Evolutionary conservation across 2,329 filamentous ascomycete species (phyloP).

Genomic region (Stemphylium vesicarium): DNA sequence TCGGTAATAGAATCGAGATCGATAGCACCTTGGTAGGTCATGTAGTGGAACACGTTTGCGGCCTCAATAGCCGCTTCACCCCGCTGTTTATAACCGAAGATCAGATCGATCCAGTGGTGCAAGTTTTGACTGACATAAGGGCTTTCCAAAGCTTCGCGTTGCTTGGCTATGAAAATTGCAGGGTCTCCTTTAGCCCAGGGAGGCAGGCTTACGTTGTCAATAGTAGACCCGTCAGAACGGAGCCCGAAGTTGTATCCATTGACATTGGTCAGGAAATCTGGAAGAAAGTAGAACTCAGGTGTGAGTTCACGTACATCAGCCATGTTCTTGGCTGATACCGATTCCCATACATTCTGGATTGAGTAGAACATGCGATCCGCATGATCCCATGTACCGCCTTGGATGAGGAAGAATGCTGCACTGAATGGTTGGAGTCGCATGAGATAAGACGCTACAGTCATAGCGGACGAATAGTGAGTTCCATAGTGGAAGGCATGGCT

Average conservation of each 20-base stretch:
- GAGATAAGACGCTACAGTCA: constrained; percentile 97
- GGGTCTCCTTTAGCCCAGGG: constrained; percentile 97
- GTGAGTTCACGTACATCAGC: constrained; percentile 94
- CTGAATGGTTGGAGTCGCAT: constrained; percentile 96
- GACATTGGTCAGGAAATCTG: constrained; percentile 91
- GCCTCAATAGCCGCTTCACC: constrained; percentile 91
- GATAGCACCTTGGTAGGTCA: constrained; percentile 93
- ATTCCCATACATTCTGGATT: constrained; percentile 87
- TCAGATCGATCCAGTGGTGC: constrained; percentile 93
- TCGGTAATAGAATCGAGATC: constrained; percentile 92
- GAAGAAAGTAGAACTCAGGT: constrained; percentile 96
- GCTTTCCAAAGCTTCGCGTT: constrained; percentile 94
- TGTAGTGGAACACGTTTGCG: constrained; percentile 93
- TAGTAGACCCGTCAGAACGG: constrained; percentile 78
- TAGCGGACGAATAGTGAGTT: constrained; percentile 97
- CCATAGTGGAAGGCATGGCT: constrained; percentile 90
- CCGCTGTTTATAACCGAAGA: constrained; percentile 93
- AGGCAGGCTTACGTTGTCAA: constrained; percentile 87
- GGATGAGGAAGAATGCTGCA: constrained; percentile 89
- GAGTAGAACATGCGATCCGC: constrained; percentile 95
- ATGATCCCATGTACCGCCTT: constrained; percentile 96
- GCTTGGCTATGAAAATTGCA: constrained; percentile 92
- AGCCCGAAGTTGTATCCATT: constrained; percentile 94
- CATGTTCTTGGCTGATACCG: constrained; percentile 87
- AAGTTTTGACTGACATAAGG: constrained; percentile 88